phyloP scores from a whole-genome alignment of 805 yeast species.

The Hanseniaspora meyeri region DNA sequence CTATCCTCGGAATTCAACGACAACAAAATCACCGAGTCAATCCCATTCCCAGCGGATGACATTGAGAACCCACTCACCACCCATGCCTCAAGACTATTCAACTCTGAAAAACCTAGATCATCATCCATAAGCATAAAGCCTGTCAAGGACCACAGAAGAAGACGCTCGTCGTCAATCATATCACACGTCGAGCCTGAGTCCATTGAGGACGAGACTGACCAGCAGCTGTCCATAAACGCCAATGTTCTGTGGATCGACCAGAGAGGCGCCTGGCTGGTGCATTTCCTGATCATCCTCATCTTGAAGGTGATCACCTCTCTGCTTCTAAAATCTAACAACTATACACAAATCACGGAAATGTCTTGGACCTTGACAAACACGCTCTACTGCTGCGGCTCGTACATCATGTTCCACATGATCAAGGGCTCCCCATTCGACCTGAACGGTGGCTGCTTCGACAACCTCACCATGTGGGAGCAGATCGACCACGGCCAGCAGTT shows the following conservation, averaged over 20 bases:
- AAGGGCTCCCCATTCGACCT: conserved; percentile 97
- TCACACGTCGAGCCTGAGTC: conserved; percentile 91
- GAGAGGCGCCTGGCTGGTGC: conserved; percentile 94
- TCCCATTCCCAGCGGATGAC: conserved; percentile 7
- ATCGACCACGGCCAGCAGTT: conserved; percentile 89
- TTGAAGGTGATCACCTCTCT: conserved; percentile 51
- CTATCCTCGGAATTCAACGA: conserved; percentile 5
- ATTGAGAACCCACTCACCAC: not conserved
- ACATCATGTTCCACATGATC: conserved; percentile 90
- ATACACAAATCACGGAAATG: conserved; percentile 51
- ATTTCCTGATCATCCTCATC: conserved; percentile 65
- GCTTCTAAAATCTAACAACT: conserved; percentile 28
- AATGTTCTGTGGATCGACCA: conserved; percentile 94
- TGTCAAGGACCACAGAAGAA: conserved; percentile 33
- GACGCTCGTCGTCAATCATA: conserved; percentile 80
- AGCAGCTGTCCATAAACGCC: conserved; percentile 72
- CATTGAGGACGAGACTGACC: conserved; percentile 83
- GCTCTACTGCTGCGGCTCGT: conserved; percentile 81
- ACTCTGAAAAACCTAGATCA: not conserved
- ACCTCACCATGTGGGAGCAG: conserved; percentile 98
- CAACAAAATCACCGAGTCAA: conserved; percentile 11
- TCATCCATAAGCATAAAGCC: conserved; percentile 20
- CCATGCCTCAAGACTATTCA: not conserved
- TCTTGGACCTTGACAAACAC: conserved; percentile 90
- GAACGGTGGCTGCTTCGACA: conserved; percentile 91